phyloP scores from a whole-genome alignment of 352 stramenopile species.

The Phytopythium boreale region DNA sequence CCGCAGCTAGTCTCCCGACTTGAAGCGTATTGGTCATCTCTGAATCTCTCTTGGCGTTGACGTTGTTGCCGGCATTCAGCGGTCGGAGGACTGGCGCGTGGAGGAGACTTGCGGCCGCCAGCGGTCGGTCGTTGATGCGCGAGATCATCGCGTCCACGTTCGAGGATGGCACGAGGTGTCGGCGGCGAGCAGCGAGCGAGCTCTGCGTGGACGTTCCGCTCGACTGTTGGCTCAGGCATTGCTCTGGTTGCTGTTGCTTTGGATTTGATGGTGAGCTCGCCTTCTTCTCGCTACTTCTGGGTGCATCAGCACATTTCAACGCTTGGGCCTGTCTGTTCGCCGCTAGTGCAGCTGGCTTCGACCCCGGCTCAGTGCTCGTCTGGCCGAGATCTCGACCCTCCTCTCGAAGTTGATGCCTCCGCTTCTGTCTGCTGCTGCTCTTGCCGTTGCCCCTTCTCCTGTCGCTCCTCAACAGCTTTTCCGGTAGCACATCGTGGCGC shows the following conservation, averaged over 20 bases:
- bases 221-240: background rate
- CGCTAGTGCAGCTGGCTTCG: background rate
- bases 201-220: background rate
- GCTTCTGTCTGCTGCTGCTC: background rate
- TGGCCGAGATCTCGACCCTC: no score
- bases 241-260: background rate
- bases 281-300: background rate
- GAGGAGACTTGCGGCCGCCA: background rate
- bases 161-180: background rate
- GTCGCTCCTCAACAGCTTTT: conserved; percentile 27
- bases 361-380: background rate
- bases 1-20: no score
- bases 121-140: conserved; percentile 6
- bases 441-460: background rate
- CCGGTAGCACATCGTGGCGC: conserved; percentile 52
- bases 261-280: no score
- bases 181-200: background rate
- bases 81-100: conserved; percentile 2
- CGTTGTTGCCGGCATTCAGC: background rate
- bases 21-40: background rate
- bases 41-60: background rate
- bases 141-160: background rate
- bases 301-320: background rate
- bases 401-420: background rate
- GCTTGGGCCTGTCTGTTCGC: background rate